phyloP scores from a whole-genome alignment of 73 alveolate species.

The Halteria grandinella region DNA sequence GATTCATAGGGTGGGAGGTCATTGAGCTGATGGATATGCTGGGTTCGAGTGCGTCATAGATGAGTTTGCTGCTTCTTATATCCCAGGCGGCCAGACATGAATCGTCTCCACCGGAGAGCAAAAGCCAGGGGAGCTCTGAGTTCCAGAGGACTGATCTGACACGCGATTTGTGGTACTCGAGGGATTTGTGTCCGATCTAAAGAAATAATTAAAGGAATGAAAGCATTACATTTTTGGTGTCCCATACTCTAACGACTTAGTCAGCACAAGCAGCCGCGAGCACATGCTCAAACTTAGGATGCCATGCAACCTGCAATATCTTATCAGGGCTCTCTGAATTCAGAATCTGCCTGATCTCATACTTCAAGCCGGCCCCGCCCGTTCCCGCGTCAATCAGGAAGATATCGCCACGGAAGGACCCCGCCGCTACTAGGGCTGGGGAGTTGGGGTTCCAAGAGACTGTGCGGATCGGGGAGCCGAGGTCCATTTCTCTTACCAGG shows the following conservation, averaged over 20 bases:
- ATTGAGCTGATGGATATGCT: constrained; percentile 77
- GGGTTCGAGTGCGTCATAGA: constrained; percentile 69
- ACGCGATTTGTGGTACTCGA: constrained; percentile 74
- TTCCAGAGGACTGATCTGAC: constrained; percentile 85
- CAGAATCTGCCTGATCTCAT: too few relatives aligned
- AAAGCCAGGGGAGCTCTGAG: constrained; percentile 75
- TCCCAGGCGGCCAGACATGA: constrained; percentile 75
- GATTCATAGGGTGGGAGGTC: constrained; percentile 69
- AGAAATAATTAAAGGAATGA: neutral
- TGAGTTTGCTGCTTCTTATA: constrained; percentile 61
- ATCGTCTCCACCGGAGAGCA: constrained; percentile 84
- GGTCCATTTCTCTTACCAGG: neutral
- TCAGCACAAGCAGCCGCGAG: constrained; percentile 65
- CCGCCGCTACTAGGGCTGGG: constrained; percentile 23
- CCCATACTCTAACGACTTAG: constrained; percentile 50
- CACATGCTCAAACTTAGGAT: constrained; percentile 53
- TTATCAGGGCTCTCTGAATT: constrained; percentile 37
- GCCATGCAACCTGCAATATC: constrained; percentile 54
- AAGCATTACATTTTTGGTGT: constrained; percentile 51
- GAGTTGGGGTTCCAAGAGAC: constrained; percentile 56
- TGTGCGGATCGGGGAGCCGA: constrained; percentile 10
- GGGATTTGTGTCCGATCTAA: constrained; percentile 50
- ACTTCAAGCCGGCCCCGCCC: neutral
- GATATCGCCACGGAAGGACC: constrained; percentile 18
- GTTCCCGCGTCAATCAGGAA: constrained; percentile 19